Percentiles rank a stretch among this genome's conserved stretches.
Conservation (phyloP, 78 protist genomes). For the Dictyostelium capitatum region DNA sequence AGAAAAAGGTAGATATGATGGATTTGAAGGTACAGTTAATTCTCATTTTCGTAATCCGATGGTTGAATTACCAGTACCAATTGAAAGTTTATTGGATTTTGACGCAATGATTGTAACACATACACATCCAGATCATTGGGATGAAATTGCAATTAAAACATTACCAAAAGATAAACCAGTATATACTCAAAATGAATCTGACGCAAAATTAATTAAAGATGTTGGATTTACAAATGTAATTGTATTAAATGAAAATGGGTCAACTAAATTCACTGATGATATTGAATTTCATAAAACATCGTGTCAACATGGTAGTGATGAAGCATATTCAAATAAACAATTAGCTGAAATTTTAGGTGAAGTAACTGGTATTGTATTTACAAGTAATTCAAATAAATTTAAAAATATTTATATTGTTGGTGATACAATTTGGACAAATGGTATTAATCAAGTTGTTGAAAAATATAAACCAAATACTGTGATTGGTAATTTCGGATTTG, state of each 20-base stretch:
- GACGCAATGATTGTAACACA: neutral
- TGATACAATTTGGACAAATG: neutral
- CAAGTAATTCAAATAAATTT: neutral
- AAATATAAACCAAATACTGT: neutral
- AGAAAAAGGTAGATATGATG: neutral
- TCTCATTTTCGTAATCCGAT: neutral
- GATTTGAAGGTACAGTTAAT: neutral
- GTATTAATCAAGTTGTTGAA: neutral
- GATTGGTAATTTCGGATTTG: neutral
- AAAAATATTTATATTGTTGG: neutral
- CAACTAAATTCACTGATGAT: neutral
- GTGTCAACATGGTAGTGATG: constrained; percentile 2
- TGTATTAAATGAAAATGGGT: neutral
- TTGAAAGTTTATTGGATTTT: neutral
- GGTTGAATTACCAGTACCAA: neutral
- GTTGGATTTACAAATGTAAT: neutral
- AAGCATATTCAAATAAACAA: neutral
- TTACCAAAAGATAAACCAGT: constrained; percentile 1
- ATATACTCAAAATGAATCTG: neutral
- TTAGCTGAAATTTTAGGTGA: neutral
- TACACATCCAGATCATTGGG: constrained; percentile 26
- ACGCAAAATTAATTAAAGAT: neutral
- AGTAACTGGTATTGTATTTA: neutral
- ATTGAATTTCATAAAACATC: neutral
- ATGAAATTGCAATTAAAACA: neutral